A percentile compares a stretch with the other conserved stretches of the same genome.
Evolutionary conservation across 140 eudicot genomes (phyloP).

Genomic region (Artemisia princeps): DNA sequence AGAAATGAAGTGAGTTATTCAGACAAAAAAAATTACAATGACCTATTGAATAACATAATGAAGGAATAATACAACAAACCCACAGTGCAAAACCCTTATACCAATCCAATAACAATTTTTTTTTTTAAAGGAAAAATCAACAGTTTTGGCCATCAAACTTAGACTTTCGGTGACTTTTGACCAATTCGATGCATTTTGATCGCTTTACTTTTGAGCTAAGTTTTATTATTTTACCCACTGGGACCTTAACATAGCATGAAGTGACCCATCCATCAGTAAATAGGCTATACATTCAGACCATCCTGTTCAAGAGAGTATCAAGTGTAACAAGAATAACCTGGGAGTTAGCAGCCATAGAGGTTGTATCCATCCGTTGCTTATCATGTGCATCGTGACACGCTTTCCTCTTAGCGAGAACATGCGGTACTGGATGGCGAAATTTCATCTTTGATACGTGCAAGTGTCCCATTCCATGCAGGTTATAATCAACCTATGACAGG

Average conservation of each 20-base stretch:
- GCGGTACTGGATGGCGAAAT: slow-evolving; percentile 85
- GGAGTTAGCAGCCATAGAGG: slow-evolving; percentile 33
- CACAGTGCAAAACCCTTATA: no score
- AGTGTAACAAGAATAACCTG: slow-evolving; percentile 36
- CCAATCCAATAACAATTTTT: no score
- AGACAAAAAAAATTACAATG: no score
- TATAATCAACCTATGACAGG: slow-evolving; percentile 59
- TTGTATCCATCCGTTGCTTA: slow-evolving; percentile 23
- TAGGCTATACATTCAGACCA: slow-evolving; percentile 14
- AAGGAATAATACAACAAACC: no score
- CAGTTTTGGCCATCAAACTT: no score
- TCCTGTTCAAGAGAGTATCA: neutral
- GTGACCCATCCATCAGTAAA: neutral
- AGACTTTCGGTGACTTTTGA: no score
- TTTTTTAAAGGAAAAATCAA: no score
- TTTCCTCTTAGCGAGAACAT: slow-evolving; percentile 33
- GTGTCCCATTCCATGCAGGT: slow-evolving; percentile 97
- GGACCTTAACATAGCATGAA: neutral
- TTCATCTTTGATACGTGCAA: slow-evolving; percentile 78
- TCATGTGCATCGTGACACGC: slow-evolving; percentile 22
- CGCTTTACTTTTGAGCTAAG: no score
- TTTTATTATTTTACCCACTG: no score
- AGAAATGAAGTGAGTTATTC: no score
- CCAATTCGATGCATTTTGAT: no score
- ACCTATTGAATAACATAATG: no score